These are phyloP conservation scores for Trichosphaerium sp. DNA, from an alignment of 78 protist genomes.

Conservation along the genomic window DNA sequence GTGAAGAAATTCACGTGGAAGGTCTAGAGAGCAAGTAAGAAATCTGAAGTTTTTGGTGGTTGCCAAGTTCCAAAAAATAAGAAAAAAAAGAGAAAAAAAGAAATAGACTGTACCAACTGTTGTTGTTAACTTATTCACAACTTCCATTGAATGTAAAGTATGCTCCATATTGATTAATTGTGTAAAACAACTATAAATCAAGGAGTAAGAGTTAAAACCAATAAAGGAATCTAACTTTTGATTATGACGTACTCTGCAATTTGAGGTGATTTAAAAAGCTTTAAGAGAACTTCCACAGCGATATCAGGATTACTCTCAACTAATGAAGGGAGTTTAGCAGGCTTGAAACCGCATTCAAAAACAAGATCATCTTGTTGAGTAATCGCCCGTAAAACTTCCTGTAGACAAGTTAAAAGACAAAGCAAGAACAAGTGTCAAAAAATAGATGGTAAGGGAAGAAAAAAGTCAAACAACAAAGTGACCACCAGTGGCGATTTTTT, in stretches of 20 bases:
- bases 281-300: constrained; percentile 69
- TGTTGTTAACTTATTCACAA: too few relatives aligned
- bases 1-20: constrained; percentile 72
- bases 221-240: background rate
- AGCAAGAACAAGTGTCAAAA: too few relatives aligned
- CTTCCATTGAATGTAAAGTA: constrained; percentile 78
- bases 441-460: too few relatives aligned
- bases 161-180: constrained; percentile 53
- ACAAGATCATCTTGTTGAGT: too few relatives aligned
- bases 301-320: constrained; percentile 75
- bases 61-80: constrained; percentile 22
- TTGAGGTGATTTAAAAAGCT: constrained; percentile 42
- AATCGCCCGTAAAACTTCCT: too few relatives aligned
- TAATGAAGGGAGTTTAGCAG: constrained; percentile 52
- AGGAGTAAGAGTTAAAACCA: background rate
- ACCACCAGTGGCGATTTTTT: too few relatives aligned
- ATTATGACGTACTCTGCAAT: constrained; percentile 29
- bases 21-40: constrained; percentile 66
- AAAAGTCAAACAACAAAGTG: too few relatives aligned
- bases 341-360: constrained; percentile 56
- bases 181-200: constrained; percentile 47
- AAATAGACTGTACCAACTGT: too few relatives aligned
- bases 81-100: too few relatives aligned
- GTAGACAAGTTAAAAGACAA: too few relatives aligned
- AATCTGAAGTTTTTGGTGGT: constrained; percentile 82